Percentiles rank a stretch among this genome's conserved stretches.
Conservation (phyloP, 768 basidiomycete genomes). For the Mycena leptocephala region DNA sequence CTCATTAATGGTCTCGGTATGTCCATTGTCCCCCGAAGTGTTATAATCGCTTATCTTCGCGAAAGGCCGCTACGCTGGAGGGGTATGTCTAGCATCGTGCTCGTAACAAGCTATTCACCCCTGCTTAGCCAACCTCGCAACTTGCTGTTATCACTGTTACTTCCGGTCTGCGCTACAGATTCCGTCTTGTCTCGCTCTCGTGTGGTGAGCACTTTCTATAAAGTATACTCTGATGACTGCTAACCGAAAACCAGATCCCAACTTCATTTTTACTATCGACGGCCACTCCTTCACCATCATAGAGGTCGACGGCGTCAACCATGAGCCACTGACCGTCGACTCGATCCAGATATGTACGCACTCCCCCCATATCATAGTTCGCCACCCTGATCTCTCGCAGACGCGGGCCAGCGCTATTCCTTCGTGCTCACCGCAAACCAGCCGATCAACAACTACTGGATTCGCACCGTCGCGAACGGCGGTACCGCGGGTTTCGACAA, state of each 20-base stretch:
- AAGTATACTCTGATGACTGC: no score
- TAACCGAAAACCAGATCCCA: constrained; percentile 33
- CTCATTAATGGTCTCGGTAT: constrained; percentile 52
- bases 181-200: constrained; percentile 53
- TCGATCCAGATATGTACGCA: constrained; percentile 29
- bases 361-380: not conserved
- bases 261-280: constrained; percentile 56
- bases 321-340: constrained; percentile 12
- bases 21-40: not conserved
- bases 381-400: constrained; percentile 10
- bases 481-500: constrained; percentile 48
- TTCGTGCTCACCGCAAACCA: constrained; percentile 63
- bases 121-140: constrained; percentile 27
- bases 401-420: constrained; percentile 61
- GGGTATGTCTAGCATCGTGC: not conserved
- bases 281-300: constrained; percentile 67
- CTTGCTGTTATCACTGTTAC: constrained; percentile 55
- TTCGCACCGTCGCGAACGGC: constrained; percentile 52
- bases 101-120: not conserved
- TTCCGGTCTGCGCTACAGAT: constrained; percentile 52
- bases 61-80: constrained; percentile 14
- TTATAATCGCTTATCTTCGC: no score
- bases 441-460: constrained; percentile 68
- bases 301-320: constrained; percentile 17
- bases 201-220: constrained; percentile 37